Percentiles rank a stretch among this genome's conserved stretches.
phyloP scores from a whole-genome alignment of 306 rosid species.

The Senna tora region DNA sequence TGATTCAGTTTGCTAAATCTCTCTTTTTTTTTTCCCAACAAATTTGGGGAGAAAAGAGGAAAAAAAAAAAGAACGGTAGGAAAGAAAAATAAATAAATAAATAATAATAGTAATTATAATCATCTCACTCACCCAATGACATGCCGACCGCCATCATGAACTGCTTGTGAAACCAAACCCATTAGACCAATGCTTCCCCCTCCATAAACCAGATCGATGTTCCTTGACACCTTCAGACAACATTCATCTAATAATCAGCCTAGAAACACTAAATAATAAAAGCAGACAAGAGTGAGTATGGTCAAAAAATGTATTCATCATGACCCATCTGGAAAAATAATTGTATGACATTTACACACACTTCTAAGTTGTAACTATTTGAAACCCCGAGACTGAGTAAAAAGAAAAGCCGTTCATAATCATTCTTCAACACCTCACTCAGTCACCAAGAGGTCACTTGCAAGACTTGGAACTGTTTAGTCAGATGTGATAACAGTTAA shows the following conservation, averaged over 20 bases:
- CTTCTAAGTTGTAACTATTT: conserved; percentile 21
- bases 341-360: conserved; percentile 28
- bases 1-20: conserved; percentile 43
- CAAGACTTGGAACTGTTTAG: conserved; percentile 11
- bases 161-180: conserved; percentile 99
- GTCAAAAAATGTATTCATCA: conserved; percentile 29
- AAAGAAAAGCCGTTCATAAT: conserved; percentile 11
- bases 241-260: conserved; percentile 28
- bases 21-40: conserved; percentile 39
- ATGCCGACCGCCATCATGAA: conserved; percentile 99
- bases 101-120: not conserved
- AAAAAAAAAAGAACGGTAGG: not conserved
- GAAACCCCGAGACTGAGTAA: conserved; percentile 24
- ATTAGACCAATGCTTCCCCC: conserved; percentile 99
- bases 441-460: conserved; percentile 28
- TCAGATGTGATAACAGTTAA: conserved; percentile 23
- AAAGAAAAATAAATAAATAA: not conserved
- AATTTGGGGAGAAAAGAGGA: conserved; percentile 29
- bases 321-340: conserved; percentile 38
- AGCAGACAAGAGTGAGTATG: conserved; percentile 27
- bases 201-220: conserved; percentile 97
- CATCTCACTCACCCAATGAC: conserved; percentile 81
- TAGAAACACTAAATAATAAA: conserved; percentile 28
- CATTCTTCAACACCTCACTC: conserved; percentile 31
- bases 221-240: conserved; percentile 77